Evolutionary conservation across 805 yeast species (phyloP).

Genomic region (Pichia paraexigua): DNA sequence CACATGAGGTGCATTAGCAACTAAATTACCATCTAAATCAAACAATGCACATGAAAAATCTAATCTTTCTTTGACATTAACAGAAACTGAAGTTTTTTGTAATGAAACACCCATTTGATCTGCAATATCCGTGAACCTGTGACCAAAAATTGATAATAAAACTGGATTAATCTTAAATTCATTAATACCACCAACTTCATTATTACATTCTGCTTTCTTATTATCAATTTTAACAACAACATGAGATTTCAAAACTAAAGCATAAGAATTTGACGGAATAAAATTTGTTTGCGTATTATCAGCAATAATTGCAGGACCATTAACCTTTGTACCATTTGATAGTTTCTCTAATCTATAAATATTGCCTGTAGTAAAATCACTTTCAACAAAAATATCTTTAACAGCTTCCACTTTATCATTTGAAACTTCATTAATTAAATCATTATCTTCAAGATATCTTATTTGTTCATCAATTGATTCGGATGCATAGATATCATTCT

Average conservation of each 20-base stretch:
- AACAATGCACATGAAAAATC: slow-evolving; percentile 83
- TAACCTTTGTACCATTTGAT: slow-evolving; percentile 41
- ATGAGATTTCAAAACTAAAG: slow-evolving; percentile 50
- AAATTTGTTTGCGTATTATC: slow-evolving; percentile 78
- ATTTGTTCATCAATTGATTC: slow-evolving; percentile 45
- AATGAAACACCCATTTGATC: slow-evolving; percentile 81
- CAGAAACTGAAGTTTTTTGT: slow-evolving; percentile 71
- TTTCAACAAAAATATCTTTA: slow-evolving; percentile 52
- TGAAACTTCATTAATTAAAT: slow-evolving; percentile 17
- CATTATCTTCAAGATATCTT: slow-evolving; percentile 22
- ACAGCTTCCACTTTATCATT: slow-evolving; percentile 26
- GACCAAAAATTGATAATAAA: slow-evolving; percentile 66
- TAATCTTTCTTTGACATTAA: slow-evolving; percentile 75
- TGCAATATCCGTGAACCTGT: slow-evolving; percentile 83
- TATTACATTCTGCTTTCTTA: slow-evolving; percentile 8
- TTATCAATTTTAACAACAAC: slow-evolving; percentile 26
- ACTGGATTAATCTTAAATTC: slow-evolving; percentile 49
- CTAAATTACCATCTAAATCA: slow-evolving; percentile 66
- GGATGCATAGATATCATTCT: slow-evolving; percentile 35
- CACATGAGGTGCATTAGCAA: slow-evolving; percentile 82
- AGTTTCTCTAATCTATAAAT: slow-evolving; percentile 48
- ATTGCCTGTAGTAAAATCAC: slow-evolving; percentile 37
- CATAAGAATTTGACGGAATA: slow-evolving; percentile 52
- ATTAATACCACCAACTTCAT: neutral
- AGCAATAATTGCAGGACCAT: slow-evolving; percentile 71